Evolutionary conservation across 2,329 filamentous ascomycete genomes (phyloP).

Genomic region (Colletotrichum plurivorum): DNA sequence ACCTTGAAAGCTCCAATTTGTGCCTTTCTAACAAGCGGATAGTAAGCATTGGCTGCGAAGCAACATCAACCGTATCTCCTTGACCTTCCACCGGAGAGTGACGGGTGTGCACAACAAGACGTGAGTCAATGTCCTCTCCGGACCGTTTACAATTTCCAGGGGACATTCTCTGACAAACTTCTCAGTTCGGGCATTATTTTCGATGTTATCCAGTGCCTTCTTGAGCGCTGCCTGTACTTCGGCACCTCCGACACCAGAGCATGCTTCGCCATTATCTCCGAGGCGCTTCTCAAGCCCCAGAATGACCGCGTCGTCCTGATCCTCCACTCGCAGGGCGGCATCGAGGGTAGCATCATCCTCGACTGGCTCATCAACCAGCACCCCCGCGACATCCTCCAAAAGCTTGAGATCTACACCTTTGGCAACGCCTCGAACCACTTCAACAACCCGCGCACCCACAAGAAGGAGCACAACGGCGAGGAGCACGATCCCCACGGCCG

Average conservation of each 20-base stretch:
- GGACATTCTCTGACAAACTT: neutral
- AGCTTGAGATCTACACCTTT: constrained; percentile 85
- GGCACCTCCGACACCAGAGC: constrained; percentile 77
- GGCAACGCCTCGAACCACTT: constrained; percentile 86
- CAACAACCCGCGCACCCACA: constrained; percentile 76
- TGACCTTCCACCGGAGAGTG: constrained; percentile 80
- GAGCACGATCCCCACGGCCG: constrained; percentile 53
- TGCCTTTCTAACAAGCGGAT: neutral
- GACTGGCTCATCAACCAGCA: constrained; percentile 84
- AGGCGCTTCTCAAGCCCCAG: constrained; percentile 71
- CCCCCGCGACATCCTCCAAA: constrained; percentile 73
- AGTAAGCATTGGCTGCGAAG: constrained; percentile 77
- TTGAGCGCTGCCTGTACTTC: constrained; percentile 82
- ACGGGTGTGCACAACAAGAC: constrained; percentile 84
- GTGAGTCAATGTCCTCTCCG: neutral
- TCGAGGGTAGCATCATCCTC: constrained; percentile 79
- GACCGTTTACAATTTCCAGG: no score
- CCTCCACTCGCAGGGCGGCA: constrained; percentile 83
- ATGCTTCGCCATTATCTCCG: constrained; percentile 74
- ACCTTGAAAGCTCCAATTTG: no score
- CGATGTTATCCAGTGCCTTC: constrained; percentile 82
- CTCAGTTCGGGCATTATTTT: constrained; percentile 75
- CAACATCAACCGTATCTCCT: constrained; percentile 79
- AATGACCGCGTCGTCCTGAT: constrained; percentile 81
- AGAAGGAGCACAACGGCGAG: constrained; percentile 50